Base-by-base conservation (phyloP, 192 early-diverging fungal species). In the Coemansia sp. region DNA sequence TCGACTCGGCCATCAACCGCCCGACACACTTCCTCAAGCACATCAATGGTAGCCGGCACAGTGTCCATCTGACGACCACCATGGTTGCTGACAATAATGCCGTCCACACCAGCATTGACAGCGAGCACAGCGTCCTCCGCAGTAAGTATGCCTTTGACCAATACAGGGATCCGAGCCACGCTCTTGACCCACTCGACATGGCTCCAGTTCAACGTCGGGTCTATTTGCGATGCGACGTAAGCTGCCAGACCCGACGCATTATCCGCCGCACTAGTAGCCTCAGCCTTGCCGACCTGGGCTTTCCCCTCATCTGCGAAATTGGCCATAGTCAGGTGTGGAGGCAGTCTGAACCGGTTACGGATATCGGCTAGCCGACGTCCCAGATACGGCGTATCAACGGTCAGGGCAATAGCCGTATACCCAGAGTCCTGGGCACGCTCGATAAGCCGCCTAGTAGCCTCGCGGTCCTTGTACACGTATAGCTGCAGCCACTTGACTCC, bases 51-150 rank as follows among this genome's bases (percentile, higher is more conserved):
- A 8, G 90, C 89, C 33, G 89, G 83, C 24, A 80, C 87, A 0
- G 91, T 92, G 61, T 98, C 98, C 39, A 99, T 62, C 70, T 99
- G 98, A 12, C 98, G 85, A 31, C 98, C 98, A 44, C 97, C 98
- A 69, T 99, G 98, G 77, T 99, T 99, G 43, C 91, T 93, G 11
- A 99, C 83, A 20, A 98, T 90, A 36, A 98, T 90, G 33, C 93
- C 98, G 41, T 89, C 87, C 36, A 90, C 86, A 4, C 95, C 95
- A 40, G 85, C 70, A 41, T 89, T 46, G 18, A 90, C 92, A 3
- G 98, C 97, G 47, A 93, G 64, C 1, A 88, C 80, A 10, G 98
- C 96, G 77, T 99, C 98, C 46, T 94, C 95, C 12, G 87, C 92
- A 7, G 90, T 92, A 64, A 97, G 89, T 3, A 99, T 85, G 62